Base-by-base conservation (phyloP, 192 early-diverging fungal genomes). In the Dimargaris xerosporica region DNA sequence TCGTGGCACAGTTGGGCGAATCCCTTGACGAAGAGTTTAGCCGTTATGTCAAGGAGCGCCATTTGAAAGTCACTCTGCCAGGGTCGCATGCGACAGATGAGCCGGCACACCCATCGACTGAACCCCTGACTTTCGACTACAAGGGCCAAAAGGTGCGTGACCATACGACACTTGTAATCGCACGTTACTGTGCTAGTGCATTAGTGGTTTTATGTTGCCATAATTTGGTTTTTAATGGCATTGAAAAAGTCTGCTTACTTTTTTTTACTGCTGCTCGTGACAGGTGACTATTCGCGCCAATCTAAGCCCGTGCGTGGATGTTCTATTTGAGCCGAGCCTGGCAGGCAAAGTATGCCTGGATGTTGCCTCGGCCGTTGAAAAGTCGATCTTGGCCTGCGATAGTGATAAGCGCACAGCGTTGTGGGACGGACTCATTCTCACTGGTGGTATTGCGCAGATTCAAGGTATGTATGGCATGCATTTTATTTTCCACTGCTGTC, bases 391-490 rank as follows among this genome's bases (percentile, higher is more conserved):
- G 30, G 70, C 64, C 43, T 79, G 91, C 74, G 82, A 86, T 65
- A 65, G 81, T 1, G 90, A 91, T 50, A 87, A 82, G 56, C 82
- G 93, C 29, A 73, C 79, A n/a, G 65, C 71, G 45, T 71, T 96
- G 51, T 95, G 89, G 89, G 93, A 96, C 62, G 76, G 77, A 63
- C 78, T 96, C 41, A 74, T 91, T 13, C 41, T 98, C 2, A 89
- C 89, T 0, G 96, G 96, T 43, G 96, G 96, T 2, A 79, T 77
- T 23, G 76, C 78, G 42, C 67, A 65, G 53, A 71, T 81, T 12
- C 67, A 64, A 39, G 34, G 34, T 39, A 39, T 39, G 34, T 39
- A 7, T 5, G 34, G 34, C 2, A 7, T 39, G 34, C 7, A 39
- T 39, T 39, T 39, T 39, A n/a, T n/a, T 39, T 39, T 39, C 7